Base-by-base conservation (phyloP, 805 yeast species). In the Lachancea meyersii region DNA sequence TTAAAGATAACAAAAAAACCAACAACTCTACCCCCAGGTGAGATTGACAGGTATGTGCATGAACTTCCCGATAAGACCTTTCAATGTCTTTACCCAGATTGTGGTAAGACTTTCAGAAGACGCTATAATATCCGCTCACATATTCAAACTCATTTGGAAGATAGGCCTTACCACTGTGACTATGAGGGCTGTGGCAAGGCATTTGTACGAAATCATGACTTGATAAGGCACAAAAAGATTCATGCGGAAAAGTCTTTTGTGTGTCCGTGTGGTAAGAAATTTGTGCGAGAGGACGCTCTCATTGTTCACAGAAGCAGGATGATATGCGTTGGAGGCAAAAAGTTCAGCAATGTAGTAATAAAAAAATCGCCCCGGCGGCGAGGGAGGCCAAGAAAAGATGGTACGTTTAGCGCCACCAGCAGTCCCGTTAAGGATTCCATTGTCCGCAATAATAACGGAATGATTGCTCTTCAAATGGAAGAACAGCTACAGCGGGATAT, bases 251-350 rank as follows among this genome's bases (percentile, higher is more conserved):
- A 80, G 48, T 73, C 80, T 21, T 81, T 75, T 52, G 69, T 69
- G 21, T 93, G 98, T 64, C 83, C 84, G 0, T 94, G 99, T 67
- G 96, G 97, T n/a, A 91, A 89, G 64, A 81, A 80, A 48, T 93
- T 93, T 66, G 80, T 91, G 1, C 73, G 97, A 45, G 82, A 84
- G 41, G 97, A 93, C 68, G 96, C 96, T 0, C 68, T 89, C 60
- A 79, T 77, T 51, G 75, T 91, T 48, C 98, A 91, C 58, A 70
- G 86, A 50, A 70, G 77, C 35, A 73, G 95, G 51, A 78, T 79
- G 66, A 86, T 87, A 31, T 89, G 97, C 57, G 53, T 65, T n/a
- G 95, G 95, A 17, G 95, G 91, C 2, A 61, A 53, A 31, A 53
- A 52, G 34, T 54, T 48, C 39, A 58, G 55, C 18, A 55, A 54